A percentile compares a stretch with the other conserved stretches of the same genome.
phyloP scores from a whole-genome alignment of 345 rosid species.

The Brassica juncea region DNA sequence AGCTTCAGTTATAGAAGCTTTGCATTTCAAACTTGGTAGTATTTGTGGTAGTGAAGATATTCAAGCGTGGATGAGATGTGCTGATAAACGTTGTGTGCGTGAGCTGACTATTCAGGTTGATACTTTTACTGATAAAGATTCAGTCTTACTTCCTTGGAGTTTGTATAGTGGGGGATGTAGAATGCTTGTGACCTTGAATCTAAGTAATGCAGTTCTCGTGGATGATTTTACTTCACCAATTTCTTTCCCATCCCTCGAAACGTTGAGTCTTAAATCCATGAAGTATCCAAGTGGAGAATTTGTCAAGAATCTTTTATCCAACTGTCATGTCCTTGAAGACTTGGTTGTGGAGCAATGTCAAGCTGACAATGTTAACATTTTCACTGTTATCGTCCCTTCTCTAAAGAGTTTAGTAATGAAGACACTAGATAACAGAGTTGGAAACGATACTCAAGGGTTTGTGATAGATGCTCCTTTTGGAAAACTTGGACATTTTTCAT shows the following conservation, averaged over 20 bases:
- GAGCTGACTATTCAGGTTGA: background rate
- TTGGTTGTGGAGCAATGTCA: background rate
- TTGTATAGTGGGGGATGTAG: background rate
- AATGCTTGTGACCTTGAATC: conserved; percentile 11
- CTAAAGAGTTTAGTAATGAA: conserved; percentile 4
- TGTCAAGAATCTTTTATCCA: background rate
- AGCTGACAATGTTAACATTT: conserved; percentile 7
- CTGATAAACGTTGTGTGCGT: background rate
- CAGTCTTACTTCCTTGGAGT: background rate
- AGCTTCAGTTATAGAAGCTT: conserved; percentile 5
- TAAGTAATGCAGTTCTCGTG: background rate
- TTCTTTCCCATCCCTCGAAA: conserved; percentile 6
- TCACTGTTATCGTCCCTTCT: background rate
- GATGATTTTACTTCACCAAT: background rate
- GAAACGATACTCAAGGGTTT: background rate
- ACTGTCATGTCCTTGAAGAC: conserved; percentile 24
- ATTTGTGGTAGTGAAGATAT: background rate
- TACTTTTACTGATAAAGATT: background rate
- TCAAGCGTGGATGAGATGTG: background rate
- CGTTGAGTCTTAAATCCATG: background rate
- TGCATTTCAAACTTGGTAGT: background rate
- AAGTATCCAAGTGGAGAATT: conserved; percentile 9
- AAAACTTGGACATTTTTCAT: background rate
- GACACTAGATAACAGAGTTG: background rate
- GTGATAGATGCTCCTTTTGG: conserved; percentile 25